phyloP scores from a whole-genome alignment of 2,329 filamentous ascomycete species.

The Cercospora citrullina region DNA sequence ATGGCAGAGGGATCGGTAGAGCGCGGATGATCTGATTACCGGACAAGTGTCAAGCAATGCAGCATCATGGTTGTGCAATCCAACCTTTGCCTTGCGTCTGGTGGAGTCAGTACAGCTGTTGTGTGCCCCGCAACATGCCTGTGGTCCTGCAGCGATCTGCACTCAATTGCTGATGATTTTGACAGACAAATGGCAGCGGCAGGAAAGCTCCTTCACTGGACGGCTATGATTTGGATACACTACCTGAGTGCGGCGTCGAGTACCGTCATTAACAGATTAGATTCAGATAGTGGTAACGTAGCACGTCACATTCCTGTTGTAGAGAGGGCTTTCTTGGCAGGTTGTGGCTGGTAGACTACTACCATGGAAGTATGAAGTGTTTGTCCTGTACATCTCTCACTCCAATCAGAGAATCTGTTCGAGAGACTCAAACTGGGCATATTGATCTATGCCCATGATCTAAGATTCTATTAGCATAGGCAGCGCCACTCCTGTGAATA shows the following conservation, averaged over 20 bases:
- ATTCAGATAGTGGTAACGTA: neutral
- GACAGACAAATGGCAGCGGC: neutral
- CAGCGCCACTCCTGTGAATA: neutral
- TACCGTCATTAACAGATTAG: neutral
- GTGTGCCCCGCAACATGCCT: constrained; percentile 3
- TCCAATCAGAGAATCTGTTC: neutral
- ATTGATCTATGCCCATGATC: neutral
- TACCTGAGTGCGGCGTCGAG: neutral
- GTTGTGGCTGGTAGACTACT: neutral
- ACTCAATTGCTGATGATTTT: neutral
- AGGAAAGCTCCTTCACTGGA: neutral
- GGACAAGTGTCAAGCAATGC: neutral
- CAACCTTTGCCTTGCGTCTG: neutral
- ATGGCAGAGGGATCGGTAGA: neutral
- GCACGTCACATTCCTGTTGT: neutral
- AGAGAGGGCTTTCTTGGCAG: neutral
- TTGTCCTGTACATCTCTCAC: neutral
- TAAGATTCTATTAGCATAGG: neutral
- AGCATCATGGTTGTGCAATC: neutral
- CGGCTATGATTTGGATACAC: neutral
- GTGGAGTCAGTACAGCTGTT: constrained; percentile 5
- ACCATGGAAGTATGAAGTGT: neutral
- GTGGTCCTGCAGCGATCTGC: neutral
- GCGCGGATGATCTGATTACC: neutral
- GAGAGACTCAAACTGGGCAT: neutral